phyloP scores from a whole-genome alignment of 2,329 filamentous ascomycete genomes.

The Diplodia corticola region DNA sequence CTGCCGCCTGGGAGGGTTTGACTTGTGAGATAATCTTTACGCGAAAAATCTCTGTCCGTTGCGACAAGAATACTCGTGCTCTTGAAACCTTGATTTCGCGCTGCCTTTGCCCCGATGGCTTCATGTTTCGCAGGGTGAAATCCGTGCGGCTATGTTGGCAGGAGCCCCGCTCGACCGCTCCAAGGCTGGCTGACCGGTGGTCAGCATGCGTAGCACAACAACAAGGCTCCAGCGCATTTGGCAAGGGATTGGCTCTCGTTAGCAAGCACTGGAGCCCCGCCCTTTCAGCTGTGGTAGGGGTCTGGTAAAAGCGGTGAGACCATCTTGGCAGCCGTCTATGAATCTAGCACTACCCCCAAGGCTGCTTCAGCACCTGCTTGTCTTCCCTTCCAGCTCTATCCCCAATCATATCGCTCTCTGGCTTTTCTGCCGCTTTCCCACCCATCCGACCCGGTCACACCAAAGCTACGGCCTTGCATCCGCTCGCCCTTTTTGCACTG shows the following conservation, averaged over 20 bases:
- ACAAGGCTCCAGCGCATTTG: not conserved
- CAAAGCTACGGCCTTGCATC: not conserved
- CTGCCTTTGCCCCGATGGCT: not conserved
- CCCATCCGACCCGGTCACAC: not conserved
- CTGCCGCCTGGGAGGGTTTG: too few relatives aligned
- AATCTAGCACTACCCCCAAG: not conserved
- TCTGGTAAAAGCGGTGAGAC: not conserved
- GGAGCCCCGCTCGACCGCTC: not conserved
- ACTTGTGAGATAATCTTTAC: too few relatives aligned
- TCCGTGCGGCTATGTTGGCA: not conserved
- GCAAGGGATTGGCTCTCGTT: not conserved
- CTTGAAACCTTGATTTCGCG: not conserved
- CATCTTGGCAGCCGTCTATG: not conserved
- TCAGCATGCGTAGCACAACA: not conserved
- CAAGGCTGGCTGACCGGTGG: not conserved
- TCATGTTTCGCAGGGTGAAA: not conserved
- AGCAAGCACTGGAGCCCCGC: not conserved
- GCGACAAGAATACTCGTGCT: not conserved
- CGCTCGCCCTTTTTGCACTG: not conserved
- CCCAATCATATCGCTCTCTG: not conserved
- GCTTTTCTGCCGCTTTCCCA: not conserved
- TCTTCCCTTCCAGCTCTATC: too few relatives aligned
- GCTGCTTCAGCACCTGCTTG: not conserved
- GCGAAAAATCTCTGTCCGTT: not conserved
- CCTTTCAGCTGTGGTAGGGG: not conserved